Evolutionary conservation across 768 basidiomycete genomes (phyloP).

Genomic region (Phanerochaete sordida): DNA sequence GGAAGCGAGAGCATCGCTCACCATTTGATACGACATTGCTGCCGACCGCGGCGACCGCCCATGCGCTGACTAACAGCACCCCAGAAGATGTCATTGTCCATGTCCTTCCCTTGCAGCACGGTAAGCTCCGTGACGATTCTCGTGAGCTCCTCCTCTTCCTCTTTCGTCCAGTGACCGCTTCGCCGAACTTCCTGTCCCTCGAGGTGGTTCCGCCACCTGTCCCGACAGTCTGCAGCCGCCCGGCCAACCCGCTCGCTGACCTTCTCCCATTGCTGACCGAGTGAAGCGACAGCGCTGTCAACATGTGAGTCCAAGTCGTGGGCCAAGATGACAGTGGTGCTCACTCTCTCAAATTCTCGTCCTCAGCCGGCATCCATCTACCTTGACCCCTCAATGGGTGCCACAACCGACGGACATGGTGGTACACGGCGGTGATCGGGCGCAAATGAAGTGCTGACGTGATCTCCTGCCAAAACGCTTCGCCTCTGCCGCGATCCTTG

Average conservation of each 20-base stretch:
- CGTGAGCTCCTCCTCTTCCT: slow-evolving; percentile 74
- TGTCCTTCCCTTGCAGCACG: slow-evolving; percentile 62
- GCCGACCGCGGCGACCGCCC: slow-evolving; percentile 71
- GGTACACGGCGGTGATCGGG: slow-evolving; percentile 81
- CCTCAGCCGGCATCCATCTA: slow-evolving; percentile 65
- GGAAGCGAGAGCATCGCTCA: slow-evolving; percentile 28
- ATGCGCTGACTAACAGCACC: slow-evolving; percentile 70
- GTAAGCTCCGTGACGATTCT: slow-evolving; percentile 76
- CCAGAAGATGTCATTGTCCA: slow-evolving; percentile 85
- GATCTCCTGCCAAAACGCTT: slow-evolving; percentile 79
- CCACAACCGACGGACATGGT: slow-evolving; percentile 66
- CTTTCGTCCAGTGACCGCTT: slow-evolving; percentile 69
- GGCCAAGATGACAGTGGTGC: slow-evolving; percentile 20
- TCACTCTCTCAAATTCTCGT: slow-evolving; percentile 59
- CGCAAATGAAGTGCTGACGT: slow-evolving; percentile 70
- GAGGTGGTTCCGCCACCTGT: slow-evolving; percentile 83
- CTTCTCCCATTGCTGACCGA: slow-evolving; percentile 82
- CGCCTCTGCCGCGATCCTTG: slow-evolving; percentile 50
- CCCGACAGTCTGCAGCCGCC: slow-evolving; percentile 77
- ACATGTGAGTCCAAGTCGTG: background rate
- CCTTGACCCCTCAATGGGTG: slow-evolving; percentile 73
- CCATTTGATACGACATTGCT: slow-evolving; percentile 91
- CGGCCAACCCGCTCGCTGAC: slow-evolving; percentile 68
- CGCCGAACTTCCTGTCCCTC: slow-evolving; percentile 61
- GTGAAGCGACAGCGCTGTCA: slow-evolving; percentile 59